Evolutionary conservation across 2,329 filamentous ascomycete genomes (phyloP).

Genomic region (Cercospora nicotianae): DNA sequence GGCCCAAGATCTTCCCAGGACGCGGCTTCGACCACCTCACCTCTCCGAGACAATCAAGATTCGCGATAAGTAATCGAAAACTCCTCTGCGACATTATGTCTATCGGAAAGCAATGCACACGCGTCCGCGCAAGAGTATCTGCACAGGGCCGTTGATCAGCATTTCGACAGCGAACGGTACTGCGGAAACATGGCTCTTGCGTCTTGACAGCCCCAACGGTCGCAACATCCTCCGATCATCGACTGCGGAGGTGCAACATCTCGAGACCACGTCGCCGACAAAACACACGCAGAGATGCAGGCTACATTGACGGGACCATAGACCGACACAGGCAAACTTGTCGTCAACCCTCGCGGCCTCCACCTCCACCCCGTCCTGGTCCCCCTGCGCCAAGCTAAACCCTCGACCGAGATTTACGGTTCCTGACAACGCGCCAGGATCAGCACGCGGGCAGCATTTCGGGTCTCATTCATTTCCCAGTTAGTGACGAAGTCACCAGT

Average conservation of each 20-base stretch:
- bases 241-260: background rate
- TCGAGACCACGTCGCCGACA: background rate
- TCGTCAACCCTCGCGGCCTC: background rate
- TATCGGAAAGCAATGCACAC: background rate
- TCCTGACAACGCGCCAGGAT: background rate
- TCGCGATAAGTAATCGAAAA: background rate
- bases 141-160: background rate
- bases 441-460: background rate
- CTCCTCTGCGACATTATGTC: background rate
- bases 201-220: background rate
- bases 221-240: background rate
- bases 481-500: background rate
- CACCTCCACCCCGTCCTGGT: background rate
- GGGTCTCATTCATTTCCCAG: constrained; percentile 4
- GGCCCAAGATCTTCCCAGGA: background rate
- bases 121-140: background rate
- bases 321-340: background rate
- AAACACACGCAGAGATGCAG: background rate
- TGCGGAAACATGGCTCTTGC: background rate
- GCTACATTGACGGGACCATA: background rate
- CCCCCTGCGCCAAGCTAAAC: background rate
- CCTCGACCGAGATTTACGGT: background rate
- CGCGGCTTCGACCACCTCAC: background rate
- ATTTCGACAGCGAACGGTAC: background rate
- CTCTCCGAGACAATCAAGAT: background rate